Base-by-base conservation (phyloP, 2,329 filamentous ascomycete genomes). In the Pseudogymnoascus sp. region DNA sequence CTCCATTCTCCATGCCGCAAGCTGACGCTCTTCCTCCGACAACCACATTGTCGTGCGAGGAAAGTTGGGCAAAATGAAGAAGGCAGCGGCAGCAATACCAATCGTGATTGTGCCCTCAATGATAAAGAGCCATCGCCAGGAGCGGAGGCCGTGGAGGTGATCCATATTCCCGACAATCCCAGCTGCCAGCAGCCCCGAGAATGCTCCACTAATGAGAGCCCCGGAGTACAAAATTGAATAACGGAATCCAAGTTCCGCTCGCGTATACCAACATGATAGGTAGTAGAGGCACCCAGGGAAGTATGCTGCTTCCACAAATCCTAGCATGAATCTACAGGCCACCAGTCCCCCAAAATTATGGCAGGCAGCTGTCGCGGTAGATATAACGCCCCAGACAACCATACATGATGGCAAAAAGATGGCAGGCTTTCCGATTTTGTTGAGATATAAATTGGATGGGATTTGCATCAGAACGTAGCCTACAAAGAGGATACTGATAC, bases 41-140 rank as follows among this genome's bases (percentile, higher is more conserved):
- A 86, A 73, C 83, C 83, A 86, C 19, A 68, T 68, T 0, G 82
- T 84, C 7, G 81, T 84, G 41, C 80, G 78, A 1, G 88, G 88
- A 66, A 89, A 88, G 70, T 90, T 83, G 0, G 87, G 87, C 12
- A 91, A 76, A 31, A 90, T 74, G 67, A 83, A 84, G 69, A 80
- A 80, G 1, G 84, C 78, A 1, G 72, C 68, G 5, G 84, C 70
- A 12, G 87, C 86, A 29, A 90, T 78, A 0, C 75, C 74, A 16
- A 80, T 72, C 1, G 87, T 90, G 63, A 87, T 79, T 14, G 79
- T 77, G 23, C 88, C 88, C 72, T 91, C 87, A 39, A 90, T 84
- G 61, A 91, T 85, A 74, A 89, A 89, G 0, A 89, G 75, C 82
- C 82, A 87, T 11, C 85, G 77, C 87, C 81, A 91, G 3, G 85